A percentile compares a stretch with the other conserved stretches of the same genome.
Conservation (phyloP, 169 alveolate species). For the Eimeria zaria region DNA sequence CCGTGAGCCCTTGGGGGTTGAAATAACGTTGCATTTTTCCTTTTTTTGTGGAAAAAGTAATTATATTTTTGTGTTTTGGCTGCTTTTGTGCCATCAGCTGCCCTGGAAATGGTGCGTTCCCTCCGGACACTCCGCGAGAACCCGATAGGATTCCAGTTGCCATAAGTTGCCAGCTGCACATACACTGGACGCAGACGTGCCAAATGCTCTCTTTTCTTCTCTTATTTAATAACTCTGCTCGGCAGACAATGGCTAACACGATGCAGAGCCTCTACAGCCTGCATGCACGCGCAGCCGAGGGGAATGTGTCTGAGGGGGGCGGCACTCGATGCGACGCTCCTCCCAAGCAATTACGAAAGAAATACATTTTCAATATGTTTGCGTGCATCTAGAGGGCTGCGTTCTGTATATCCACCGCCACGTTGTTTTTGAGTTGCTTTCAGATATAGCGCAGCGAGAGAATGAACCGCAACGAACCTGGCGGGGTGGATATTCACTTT, state of each 20-base stretch:
- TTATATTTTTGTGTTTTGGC: not conserved
- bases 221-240: not conserved
- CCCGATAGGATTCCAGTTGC: not conserved
- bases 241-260: not conserved
- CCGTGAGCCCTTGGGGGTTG: not conserved
- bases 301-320: slow-evolving; percentile 50
- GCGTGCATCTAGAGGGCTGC: not conserved
- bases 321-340: not conserved
- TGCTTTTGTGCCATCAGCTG: not conserved
- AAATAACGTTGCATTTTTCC: not conserved
- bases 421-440: not conserved
- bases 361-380: not conserved
- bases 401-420: not conserved
- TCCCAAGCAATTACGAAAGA: not conserved
- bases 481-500: not conserved
- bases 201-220: not conserved
- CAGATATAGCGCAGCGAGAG: not conserved
- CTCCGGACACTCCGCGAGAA: not conserved
- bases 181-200: not conserved
- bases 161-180: not conserved
- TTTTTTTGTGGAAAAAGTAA: not conserved
- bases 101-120: slow-evolving; percentile 61
- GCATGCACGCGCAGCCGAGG: slow-evolving; percentile 46
- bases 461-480: not conserved
- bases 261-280: not conserved